Base-by-base conservation (phyloP, 2,329 filamentous ascomycete species). In the Alternaria postmessia region DNA sequence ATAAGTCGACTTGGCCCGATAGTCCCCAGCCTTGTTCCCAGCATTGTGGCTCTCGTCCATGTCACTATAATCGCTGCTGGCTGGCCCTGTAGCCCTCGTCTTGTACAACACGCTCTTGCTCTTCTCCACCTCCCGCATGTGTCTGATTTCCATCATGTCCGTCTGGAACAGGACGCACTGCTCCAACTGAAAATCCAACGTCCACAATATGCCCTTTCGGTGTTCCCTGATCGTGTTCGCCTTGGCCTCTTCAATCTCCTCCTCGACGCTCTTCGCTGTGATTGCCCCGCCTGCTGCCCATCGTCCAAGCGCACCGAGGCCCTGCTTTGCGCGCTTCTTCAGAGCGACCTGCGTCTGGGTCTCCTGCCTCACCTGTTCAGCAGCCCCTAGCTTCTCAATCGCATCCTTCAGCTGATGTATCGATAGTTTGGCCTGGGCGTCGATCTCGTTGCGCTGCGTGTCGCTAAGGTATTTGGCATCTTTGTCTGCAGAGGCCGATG, bases 81-180 rank as follows among this genome's bases (percentile, higher is more conserved):
- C 51, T 16, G 75, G 69, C 51, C 74, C 70, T 7, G 70, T 73
- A 3, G 72, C 79, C 53, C 84, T 82, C 3, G 86, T 84, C 77
- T 92, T 94, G 65, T 93, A 91, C 57, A 97, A 81, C 60, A 94
- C 86, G 74, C 92, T 96, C 79, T 92, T 92, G 73, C 89, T 94
- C 86, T 91, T 95, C 81, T 98, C 94, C 78, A 94, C 85, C 77
- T 96, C 92, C 55, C 95, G 84, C 73, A 89, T 88, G 67, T 98
- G 83, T 69, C 95, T 83, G 72, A 92, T 91, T 81, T 97, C 94
- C 85, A 98, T 97, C 93, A 98, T 97, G 51, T 86, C 87, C 70
- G 92, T 89, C 82, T 98, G 94, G 64, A 90, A 88, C 70, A 88
- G 85, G 42, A 91, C 90, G 57, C 90, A 93, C 66, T 88, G 85